Conservation (phyloP, 75 land plant species). For the Isoetes taiwanensis region DNA sequence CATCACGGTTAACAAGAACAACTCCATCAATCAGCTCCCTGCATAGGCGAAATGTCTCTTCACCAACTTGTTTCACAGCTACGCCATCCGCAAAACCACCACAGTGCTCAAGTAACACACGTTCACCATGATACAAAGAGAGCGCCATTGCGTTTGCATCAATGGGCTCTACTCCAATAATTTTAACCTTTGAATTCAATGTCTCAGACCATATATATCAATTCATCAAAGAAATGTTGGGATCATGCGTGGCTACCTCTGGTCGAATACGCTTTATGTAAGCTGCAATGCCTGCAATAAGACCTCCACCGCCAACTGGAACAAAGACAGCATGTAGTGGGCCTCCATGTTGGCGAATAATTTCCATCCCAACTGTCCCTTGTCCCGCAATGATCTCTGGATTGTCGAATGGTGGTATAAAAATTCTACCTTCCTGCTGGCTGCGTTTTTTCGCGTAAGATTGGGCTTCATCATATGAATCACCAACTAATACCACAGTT, state of each 20-base stretch:
- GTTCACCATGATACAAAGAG: slow-evolving; percentile 61
- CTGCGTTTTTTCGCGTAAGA: slow-evolving; percentile 36
- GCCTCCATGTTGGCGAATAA: slow-evolving; percentile 37
- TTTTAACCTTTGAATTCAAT: not conserved
- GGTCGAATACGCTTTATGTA: slow-evolving; percentile 46
- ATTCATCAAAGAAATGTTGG: not conserved
- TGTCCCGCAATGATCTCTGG: slow-evolving; percentile 45
- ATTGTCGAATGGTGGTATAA: slow-evolving; percentile 43
- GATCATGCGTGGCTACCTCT: no score
- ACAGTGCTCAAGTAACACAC: slow-evolving; percentile 53
- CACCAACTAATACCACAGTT: slow-evolving; percentile 40
- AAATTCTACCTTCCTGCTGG: slow-evolving; percentile 33
- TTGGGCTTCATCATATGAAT: slow-evolving; percentile 48
- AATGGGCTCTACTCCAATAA: slow-evolving; percentile 80
- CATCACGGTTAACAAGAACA: slow-evolving; percentile 64
- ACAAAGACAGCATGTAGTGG: slow-evolving; percentile 45
- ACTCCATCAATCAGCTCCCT: slow-evolving; percentile 66
- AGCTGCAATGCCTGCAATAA: slow-evolving; percentile 49
- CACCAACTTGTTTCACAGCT: slow-evolving; percentile 75
- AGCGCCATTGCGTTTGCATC: slow-evolving; percentile 95
- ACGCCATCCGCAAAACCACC: slow-evolving; percentile 91
- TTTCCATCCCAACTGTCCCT: slow-evolving; percentile 48
- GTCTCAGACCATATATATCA: not conserved
- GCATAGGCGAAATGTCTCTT: slow-evolving; percentile 62
- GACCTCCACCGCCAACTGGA: slow-evolving; percentile 46